A percentile compares a stretch with the other conserved stretches of the same genome.
Evolutionary conservation across 768 basidiomycete genomes (phyloP).

Genomic region (Cystobasidium onofrii): DNA sequence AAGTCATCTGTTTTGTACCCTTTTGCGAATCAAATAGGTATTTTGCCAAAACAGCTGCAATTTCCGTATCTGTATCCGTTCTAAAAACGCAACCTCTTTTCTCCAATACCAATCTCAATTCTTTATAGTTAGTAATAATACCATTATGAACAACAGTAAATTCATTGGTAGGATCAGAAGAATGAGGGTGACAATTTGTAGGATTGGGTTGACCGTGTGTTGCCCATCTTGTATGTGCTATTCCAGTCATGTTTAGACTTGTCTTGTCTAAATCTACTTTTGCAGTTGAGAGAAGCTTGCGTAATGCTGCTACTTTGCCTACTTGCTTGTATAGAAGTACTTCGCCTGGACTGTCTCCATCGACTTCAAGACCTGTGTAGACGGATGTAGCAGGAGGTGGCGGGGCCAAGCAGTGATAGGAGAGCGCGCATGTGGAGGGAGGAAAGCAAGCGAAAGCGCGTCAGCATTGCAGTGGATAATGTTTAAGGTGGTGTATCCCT

Average conservation of each 20-base stretch:
- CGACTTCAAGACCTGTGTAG: slow-evolving; percentile 53
- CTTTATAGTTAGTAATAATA: slow-evolving; percentile 69
- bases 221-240: slow-evolving; percentile 99
- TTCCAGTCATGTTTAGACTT: slow-evolving; percentile 79
- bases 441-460: too few species aligned
- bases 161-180: slow-evolving; percentile 65
- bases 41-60: slow-evolving; percentile 88
- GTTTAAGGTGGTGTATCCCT: too few species aligned
- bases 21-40: slow-evolving; percentile 92
- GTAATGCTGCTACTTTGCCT: slow-evolving; percentile 87
- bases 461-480: too few species aligned
- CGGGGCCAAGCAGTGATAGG: neutral
- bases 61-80: slow-evolving; percentile 95
- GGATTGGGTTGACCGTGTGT: slow-evolving; percentile 86
- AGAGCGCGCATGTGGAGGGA: neutral
- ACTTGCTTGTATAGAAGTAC: slow-evolving; percentile 91
- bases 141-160: slow-evolving; percentile 97
- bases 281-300: slow-evolving; percentile 73
- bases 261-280: slow-evolving; percentile 54
- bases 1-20: slow-evolving; percentile 65
- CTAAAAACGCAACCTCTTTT: slow-evolving; percentile 91
- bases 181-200: slow-evolving; percentile 89
- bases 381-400: neutral
- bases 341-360: slow-evolving; percentile 73
- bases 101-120: slow-evolving; percentile 82